Evolutionary conservation across 2,329 filamentous ascomycete genomes (phyloP), one percentile per base, ranked within the genome.

Genomic region (Monosporascus sp.): DNA sequence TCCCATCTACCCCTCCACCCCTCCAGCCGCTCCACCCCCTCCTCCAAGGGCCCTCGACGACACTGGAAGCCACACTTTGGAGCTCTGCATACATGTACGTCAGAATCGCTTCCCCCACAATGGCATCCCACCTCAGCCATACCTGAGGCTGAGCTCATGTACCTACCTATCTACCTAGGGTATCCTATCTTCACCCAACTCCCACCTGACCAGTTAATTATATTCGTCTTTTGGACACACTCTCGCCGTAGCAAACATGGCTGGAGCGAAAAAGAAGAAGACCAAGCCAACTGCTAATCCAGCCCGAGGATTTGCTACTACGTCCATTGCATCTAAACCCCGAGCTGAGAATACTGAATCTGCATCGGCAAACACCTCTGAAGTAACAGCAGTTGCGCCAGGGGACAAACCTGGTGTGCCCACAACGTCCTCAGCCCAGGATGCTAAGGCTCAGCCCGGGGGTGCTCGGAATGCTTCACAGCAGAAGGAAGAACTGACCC

Each of bases 281-380:
- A 95, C 91, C 79, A 97, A 97, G 81, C 81, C 88, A 52, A 83
- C 84, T 26, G 83, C 87, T 34, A 97, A 97, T 71, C 90, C 92
- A 55, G 91, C 91, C 40, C 82, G 94, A 70, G 94, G 92, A 19
- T 96, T 97, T 74, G 91, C 93, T 59, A 99, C 94, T 5, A 95
- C 90, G 14, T 97, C 93, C 1, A 82, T 96, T 55, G 90, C 91
- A 44, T 95, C 91, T 24, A 96, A 92, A 63, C 80, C 85, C 8
- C 81, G 90, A 68, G 77, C 82, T 46, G 91, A 93, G 50, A 55
- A 60, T 26, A 6, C 58, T 55, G 52, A 66, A 58, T 71, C 54
- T 67, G 72, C 52, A 50, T 54, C 50, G 31, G 43, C 58, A 41
- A 57, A 55, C 24, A 7, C 22, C 11, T 22, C 60, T 40, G 66